Percentiles rank a stretch among this genome's conserved stretches.
Conservation (phyloP, 495 filamentous ascomycete species). For the Penicillium canariense region DNA sequence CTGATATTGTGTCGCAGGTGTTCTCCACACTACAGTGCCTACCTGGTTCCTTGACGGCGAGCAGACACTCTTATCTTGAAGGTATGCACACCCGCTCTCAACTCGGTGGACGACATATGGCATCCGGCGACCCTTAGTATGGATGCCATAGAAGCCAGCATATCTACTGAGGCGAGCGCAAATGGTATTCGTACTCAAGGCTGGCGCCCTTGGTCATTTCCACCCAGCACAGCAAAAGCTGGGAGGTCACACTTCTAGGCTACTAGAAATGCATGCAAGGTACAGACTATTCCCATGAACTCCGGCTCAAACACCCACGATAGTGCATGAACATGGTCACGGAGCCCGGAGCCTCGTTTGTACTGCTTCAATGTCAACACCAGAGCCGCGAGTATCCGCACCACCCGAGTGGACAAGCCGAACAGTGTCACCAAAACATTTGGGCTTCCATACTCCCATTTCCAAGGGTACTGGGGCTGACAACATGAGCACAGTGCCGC, state of each 20-base stretch:
- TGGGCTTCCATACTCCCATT: constrained; percentile 70
- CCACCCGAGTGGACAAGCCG: constrained; percentile 57
- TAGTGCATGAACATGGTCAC: constrained; percentile 56
- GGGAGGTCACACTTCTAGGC: constrained; percentile 73
- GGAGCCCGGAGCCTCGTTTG: constrained; percentile 52
- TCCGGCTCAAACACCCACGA: constrained; percentile 53
- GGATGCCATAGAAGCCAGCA: no score
- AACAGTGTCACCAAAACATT: constrained; percentile 70
- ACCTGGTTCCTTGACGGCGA: no score
- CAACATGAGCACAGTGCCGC: constrained; percentile 56
- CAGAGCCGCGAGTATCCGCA: constrained; percentile 54
- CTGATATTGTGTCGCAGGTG: no score
- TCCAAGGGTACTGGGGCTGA: constrained; percentile 68
- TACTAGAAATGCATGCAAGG: constrained; percentile 57
- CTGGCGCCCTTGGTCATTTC: not conserved
- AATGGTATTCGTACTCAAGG: no score
- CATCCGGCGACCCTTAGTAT: no score
- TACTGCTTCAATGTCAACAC: constrained; percentile 62
- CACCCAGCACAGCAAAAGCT: constrained; percentile 59
- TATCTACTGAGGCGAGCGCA: no score
- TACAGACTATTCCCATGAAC: constrained; percentile 55
- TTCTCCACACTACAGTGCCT: no score
- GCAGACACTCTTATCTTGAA: no score
- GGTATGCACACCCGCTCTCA: no score
- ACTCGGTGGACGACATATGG: no score